Conservation (phyloP, 177 flowering plant species). For the Tripterygium wilfordii region DNA sequence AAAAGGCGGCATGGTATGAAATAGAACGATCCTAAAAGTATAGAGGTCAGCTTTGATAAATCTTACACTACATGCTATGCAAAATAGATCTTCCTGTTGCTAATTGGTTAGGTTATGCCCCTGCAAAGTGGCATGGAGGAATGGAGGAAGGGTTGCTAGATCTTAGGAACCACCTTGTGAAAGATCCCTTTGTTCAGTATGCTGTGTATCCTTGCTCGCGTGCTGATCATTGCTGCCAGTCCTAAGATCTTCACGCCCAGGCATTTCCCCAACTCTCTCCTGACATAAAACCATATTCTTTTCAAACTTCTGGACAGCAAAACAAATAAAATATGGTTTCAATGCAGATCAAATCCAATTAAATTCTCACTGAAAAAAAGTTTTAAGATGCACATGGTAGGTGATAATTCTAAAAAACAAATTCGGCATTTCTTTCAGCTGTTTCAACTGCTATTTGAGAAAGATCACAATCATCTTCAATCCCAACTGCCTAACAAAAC, state of each 20-base stretch:
- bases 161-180: constrained; percentile 32
- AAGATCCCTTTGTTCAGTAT: constrained; percentile 30
- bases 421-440: too few species aligned
- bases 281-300: constrained; percentile 19
- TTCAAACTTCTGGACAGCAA: background rate
- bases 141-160: constrained; percentile 2
- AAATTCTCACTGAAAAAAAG: too few species aligned
- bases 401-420: background rate
- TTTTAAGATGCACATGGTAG: too few species aligned
- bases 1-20: constrained; percentile 11
- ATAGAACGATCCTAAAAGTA: constrained; percentile 22
- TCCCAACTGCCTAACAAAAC: too few species aligned
- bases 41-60: constrained; percentile 23
- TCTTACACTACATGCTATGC: constrained; percentile 26
- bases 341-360: background rate
- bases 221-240: constrained; percentile 34
- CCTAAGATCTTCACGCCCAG: constrained; percentile 44
- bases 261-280: constrained; percentile 68
- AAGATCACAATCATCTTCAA: too few species aligned
- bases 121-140: constrained; percentile 13
- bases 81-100: constrained; percentile 23
- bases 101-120: constrained; percentile 49
- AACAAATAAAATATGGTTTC: background rate
- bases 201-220: constrained; percentile 26
- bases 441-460: too few species aligned